A percentile compares a stretch with the other conserved stretches of the same genome.
Conservation (phyloP, 2,329 filamentous ascomycete species). For the Beauveria sp. region DNA sequence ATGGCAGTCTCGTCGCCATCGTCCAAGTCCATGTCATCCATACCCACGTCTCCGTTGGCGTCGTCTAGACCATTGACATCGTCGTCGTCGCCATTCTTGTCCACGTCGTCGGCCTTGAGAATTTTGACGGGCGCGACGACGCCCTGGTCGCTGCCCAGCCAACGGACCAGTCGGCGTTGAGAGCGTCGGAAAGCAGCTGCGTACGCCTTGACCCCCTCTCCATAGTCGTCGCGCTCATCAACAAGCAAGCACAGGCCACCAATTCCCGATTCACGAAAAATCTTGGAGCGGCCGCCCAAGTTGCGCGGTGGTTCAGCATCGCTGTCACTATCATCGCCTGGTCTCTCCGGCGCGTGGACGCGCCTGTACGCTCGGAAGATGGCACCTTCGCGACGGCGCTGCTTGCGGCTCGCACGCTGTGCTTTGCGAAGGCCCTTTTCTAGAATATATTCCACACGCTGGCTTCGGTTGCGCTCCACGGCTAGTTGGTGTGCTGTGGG, state of each 20-base stretch:
- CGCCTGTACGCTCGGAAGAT: conserved; percentile 61
- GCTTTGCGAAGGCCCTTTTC: conserved; percentile 63
- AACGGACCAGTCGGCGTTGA: conserved; percentile 59
- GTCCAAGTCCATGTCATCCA: conserved; percentile 36
- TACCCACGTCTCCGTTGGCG: conserved; percentile 32
- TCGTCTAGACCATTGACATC: conserved; percentile 23
- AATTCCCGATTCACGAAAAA: conserved; percentile 50
- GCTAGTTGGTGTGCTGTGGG: conserved; percentile 76
- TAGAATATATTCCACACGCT: conserved; percentile 75
- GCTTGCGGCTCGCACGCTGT: conserved; percentile 56
- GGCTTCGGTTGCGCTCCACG: conserved; percentile 68
- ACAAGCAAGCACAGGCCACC: conserved; percentile 57
- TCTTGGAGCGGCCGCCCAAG: conserved; percentile 22
- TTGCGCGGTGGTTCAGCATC: conserved; percentile 38
- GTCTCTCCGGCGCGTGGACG: conserved; percentile 46
- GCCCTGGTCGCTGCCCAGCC: conserved; percentile 46
- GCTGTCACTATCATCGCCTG: conserved; percentile 55
- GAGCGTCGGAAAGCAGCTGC: conserved; percentile 58
- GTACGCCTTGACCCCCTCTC: conserved; percentile 63
- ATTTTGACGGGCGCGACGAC: conserved; percentile 41
- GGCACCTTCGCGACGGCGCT: conserved; percentile 55
- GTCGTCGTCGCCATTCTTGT: conserved; percentile 15
- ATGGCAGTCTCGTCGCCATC: conserved; percentile 24
- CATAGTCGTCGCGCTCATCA: conserved; percentile 63
- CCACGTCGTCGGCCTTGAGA: conserved; percentile 17